Base-by-base conservation (phyloP, 2,329 filamentous ascomycete species). In the Acrodontium crateriforme region DNA sequence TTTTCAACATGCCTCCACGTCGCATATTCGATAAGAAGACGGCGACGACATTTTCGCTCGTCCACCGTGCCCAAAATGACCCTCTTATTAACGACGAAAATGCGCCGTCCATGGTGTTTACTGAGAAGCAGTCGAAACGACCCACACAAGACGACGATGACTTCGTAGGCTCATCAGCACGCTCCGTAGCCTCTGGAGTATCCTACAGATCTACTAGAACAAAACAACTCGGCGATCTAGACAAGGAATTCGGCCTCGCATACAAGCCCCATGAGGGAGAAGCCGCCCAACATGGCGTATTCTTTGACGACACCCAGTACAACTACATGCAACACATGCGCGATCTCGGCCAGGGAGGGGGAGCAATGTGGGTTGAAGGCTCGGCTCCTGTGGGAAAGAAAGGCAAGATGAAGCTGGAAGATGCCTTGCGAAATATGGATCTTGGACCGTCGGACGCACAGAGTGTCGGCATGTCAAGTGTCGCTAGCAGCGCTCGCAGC, bases 281-380 rank as follows among this genome's bases (percentile, higher is more conserved):
- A 59, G 89, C 91, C 6, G 89, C 91, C 41, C 81, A 80, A 53
- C 74, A 94, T 56, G 89, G 89, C 39, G 72, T 98, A 39, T 98
- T 80, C 64, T 98, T 69, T 55, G 91, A 98, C 56, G 89, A 98
- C 58, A 78, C 81, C 39, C 71, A 82, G 49, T 98, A 98, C 58
- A 89, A 98, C 57, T 98, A 98, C 60, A 98, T 98, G 89, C 89
- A 98, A 56, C 89, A 98, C 57, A 63, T 98, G 67, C 78, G 84
- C 30, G 89, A 95, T 45, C 61, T 98, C 23, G 82, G 63, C 3
- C 49, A 49, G 2, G 58, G 69, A 5, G 41, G 39, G 16, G 77
- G 84, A 30, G 72, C 78, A 16, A 74, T 85, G 25, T 95, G 92
- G 49, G 69, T 98, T 20, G 84, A 94, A 37, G 70, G 70, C 2